Conservation (phyloP, 1,284 basidiomycete species). For the Xerocomus nothofagi region DNA sequence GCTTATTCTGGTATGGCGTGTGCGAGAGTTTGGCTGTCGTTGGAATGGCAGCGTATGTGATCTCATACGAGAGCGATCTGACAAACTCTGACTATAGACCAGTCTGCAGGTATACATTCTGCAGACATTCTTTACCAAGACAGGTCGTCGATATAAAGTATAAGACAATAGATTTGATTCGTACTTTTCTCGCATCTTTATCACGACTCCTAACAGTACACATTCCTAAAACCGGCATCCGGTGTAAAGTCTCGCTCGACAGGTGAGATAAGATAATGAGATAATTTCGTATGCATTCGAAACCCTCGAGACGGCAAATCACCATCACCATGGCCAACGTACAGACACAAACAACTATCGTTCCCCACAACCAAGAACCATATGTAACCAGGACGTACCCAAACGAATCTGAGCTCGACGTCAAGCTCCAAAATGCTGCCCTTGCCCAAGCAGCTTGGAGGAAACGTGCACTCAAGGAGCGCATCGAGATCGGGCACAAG, state of each 20-base stretch:
- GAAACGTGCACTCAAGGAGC: constrained; percentile 64
- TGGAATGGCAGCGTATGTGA: constrained; percentile 77
- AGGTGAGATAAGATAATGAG: constrained; percentile 21
- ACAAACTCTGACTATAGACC: constrained; percentile 7
- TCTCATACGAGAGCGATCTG: neutral
- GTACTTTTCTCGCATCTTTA: constrained; percentile 9
- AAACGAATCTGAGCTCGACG: constrained; percentile 55
- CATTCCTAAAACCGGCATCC: neutral
- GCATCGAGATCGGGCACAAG: constrained; percentile 70
- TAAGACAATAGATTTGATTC: constrained; percentile 37
- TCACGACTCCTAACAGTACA: neutral
- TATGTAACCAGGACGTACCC: constrained; percentile 59
- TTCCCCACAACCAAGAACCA: constrained; percentile 55
- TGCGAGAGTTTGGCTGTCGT: constrained; percentile 76
- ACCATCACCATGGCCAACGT: constrained; percentile 19
- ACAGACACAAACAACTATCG: constrained; percentile 62
- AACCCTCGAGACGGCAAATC: neutral
- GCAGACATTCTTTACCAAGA: constrained; percentile 91
- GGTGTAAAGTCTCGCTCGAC: neutral
- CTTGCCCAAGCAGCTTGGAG: constrained; percentile 76
- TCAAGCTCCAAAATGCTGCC: constrained; percentile 54
- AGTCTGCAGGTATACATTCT: constrained; percentile 88
- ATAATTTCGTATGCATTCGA: neutral
- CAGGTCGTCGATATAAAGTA: constrained; percentile 82
- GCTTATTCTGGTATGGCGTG: constrained; percentile 88